Evolutionary conservation across 495 filamentous ascomycete species (phyloP), one percentile per base, ranked within the genome.

Genomic region (Pseudoneurospora amorphoporcata): DNA sequence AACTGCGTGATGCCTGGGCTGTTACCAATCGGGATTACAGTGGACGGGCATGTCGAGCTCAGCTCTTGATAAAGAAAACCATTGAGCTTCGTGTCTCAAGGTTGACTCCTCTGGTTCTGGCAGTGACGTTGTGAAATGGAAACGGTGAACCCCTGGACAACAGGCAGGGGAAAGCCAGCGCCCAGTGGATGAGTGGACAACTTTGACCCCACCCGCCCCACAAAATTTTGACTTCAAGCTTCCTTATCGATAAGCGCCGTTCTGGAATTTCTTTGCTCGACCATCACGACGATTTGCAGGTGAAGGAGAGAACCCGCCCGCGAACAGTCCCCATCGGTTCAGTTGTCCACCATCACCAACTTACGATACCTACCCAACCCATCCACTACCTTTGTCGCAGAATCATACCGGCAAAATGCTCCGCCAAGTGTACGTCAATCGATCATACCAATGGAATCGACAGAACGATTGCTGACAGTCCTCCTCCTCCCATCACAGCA

Each of bases 401-500:
- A 41, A 73, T 40, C 29, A 69, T 9, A 68, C 68, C 71, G 43
- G 17, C 71, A 78, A 69, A 23, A 77, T 76, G 82, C 79, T 76
- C 74, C 82, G 82, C 61, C 79, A 78, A 77, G 72, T 79, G 80
- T 78, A 76, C 61, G 77, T n/a, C 38, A 12, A 23, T 14, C 39
- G 43, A 10, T 47, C 42, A 38, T 43, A n/a, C n/a, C 45, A 38
- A n/a, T 41, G 53, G 45, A 71, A 77, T 8, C 19, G 19, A 39
- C 17, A 19, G 19, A 39, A 68, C 71, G 3, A 71, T 72, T 8
- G 53, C 53, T 65, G 53, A 65, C 53, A 40, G 19, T n/a, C n/a
- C 23, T 45, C 16, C n/a, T 39, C 6, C 29, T 6, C 19, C 68
- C 45, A n/a, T 12, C 61, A 38, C 76, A 94, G 92, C 79, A 95